Evolutionary conservation across 805 yeast species (phyloP).

Genomic region (Candida ficus): DNA sequence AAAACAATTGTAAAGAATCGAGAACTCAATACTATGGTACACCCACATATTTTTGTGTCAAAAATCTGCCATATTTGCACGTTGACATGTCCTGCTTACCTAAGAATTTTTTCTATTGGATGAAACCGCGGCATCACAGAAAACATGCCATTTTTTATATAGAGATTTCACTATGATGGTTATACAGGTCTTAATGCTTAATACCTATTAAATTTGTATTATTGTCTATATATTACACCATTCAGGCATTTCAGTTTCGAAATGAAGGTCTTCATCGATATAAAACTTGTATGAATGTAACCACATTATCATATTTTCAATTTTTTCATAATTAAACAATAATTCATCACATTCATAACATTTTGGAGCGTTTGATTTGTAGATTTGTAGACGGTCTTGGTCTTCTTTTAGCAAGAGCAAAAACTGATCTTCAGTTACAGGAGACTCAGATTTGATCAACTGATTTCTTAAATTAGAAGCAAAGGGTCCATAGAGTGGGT

Average conservation of each 20-base stretch:
- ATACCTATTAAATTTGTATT: too few species aligned
- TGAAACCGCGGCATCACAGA: too few species aligned
- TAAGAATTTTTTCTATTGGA: too few species aligned
- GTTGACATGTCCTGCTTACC: too few species aligned
- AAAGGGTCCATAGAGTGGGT: conserved; percentile 55
- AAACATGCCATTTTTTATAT: too few species aligned
- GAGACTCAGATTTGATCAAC: conserved; percentile 6
- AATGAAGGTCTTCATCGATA: conserved; percentile 13
- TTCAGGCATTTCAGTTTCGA: conserved; percentile 16
- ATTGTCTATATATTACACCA: conserved; percentile 18
- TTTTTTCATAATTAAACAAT: conserved; percentile 12
- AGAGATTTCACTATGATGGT: too few species aligned
- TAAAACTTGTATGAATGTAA: conserved; percentile 20
- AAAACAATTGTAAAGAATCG: too few species aligned
- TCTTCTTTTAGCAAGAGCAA: conserved; percentile 12
- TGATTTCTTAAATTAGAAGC: conserved; percentile 7
- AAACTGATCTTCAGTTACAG: conserved; percentile 12
- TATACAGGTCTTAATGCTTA: too few species aligned
- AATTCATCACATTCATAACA: conserved; percentile 20
- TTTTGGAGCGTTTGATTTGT: conserved; percentile 31
- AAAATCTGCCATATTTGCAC: too few species aligned
- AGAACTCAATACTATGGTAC: too few species aligned
- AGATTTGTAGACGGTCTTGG: conserved; percentile 4
- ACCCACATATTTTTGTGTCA: too few species aligned
- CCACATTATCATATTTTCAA: conserved; percentile 18